phyloP scores from a whole-genome alignment of 2,329 filamentous ascomycete genomes.

The Epicoccum sorghinum region DNA sequence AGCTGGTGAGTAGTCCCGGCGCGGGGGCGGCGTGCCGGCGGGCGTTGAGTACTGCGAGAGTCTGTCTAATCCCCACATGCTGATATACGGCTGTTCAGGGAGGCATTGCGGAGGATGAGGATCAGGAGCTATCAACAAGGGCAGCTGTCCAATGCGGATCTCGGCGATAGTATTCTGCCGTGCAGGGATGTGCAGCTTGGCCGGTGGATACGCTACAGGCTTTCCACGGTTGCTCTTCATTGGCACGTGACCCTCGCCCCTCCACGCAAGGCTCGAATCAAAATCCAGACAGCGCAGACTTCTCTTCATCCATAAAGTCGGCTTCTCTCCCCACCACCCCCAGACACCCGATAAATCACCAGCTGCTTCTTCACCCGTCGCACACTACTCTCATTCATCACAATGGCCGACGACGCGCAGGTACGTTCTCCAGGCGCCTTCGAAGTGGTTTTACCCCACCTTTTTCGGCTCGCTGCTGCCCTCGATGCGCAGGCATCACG shows the following conservation, averaged over 20 bases:
- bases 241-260: not conserved
- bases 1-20: slow-evolving; percentile 74
- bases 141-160: slow-evolving; percentile 3
- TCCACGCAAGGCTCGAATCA: slow-evolving; percentile 18
- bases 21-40: slow-evolving; percentile 65
- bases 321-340: slow-evolving; percentile 35
- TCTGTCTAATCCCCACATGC: slow-evolving; percentile 86
- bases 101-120: slow-evolving; percentile 1
- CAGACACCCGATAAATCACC: slow-evolving; percentile 32
- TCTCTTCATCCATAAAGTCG: slow-evolving; percentile 39
- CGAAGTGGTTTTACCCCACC: slow-evolving; percentile 46
- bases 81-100: slow-evolving; percentile 15
- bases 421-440: slow-evolving; percentile 54
- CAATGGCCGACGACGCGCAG: slow-evolving; percentile 71
- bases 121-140: slow-evolving; percentile 6
- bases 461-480: slow-evolving; percentile 38
- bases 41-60: slow-evolving; percentile 74
- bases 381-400: slow-evolving; percentile 53
- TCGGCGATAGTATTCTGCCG: slow-evolving; percentile 1
- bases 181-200: not conserved
- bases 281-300: slow-evolving; percentile 43
- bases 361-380: slow-evolving; percentile 43
- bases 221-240: slow-evolving; percentile 1
- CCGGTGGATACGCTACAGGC: slow-evolving; percentile 24
- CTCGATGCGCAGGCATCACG: slow-evolving; percentile 37